Evolutionary conservation across 2,329 filamentous ascomycete species (phyloP).

Genomic region (Parascedosporium putredinis): DNA sequence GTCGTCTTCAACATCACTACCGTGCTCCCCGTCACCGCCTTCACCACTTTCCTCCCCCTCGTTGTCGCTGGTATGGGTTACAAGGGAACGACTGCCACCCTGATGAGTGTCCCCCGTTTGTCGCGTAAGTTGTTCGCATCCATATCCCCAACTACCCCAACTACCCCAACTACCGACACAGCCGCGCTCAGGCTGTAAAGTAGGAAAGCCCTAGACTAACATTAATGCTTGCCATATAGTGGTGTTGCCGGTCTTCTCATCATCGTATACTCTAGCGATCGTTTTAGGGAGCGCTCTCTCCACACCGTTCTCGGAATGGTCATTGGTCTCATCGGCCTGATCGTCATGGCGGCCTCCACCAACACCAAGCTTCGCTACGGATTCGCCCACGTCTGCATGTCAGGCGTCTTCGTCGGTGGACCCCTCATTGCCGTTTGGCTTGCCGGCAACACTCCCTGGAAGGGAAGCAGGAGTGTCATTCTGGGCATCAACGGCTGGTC

Average conservation of each 20-base stretch:
- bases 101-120: constrained; percentile 7
- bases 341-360: constrained; percentile 14
- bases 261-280: constrained; percentile 14
- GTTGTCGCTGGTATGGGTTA: constrained; percentile 5
- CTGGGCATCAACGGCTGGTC: constrained; percentile 44
- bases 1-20: constrained; percentile 6
- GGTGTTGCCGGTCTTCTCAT: constrained; percentile 9
- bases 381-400: constrained; percentile 15
- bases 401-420: constrained; percentile 32
- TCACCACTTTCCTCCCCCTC: constrained; percentile 1
- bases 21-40: background rate
- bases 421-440: constrained; percentile 42
- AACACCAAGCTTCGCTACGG: constrained; percentile 14
- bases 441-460: constrained; percentile 40
- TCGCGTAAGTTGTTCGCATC: constrained; percentile 8
- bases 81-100: background rate
- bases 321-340: constrained; percentile 13
- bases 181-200: too few species aligned
- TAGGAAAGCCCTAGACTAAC: too few species aligned
- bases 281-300: constrained; percentile 14
- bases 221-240: constrained; percentile 3
- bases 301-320: constrained; percentile 14
- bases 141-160: constrained; percentile 9
- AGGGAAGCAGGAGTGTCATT: constrained; percentile 30
- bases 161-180: too few species aligned